phyloP scores from a whole-genome alignment of 2,329 filamentous ascomycete genomes.

The Emergomyces pasteurianus region DNA sequence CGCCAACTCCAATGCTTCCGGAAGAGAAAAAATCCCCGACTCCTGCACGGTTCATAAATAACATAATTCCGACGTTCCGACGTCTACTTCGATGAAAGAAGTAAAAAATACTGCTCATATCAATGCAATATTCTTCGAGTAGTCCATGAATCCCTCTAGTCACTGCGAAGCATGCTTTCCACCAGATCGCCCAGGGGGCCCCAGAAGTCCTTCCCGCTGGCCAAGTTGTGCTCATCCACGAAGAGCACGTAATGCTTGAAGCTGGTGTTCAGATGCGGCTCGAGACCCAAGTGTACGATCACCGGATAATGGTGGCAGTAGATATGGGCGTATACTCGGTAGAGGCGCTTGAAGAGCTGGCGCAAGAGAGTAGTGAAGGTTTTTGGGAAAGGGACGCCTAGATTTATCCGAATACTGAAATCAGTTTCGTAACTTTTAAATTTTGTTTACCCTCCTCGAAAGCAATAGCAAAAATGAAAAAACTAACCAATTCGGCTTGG shows the following conservation, averaged over 20 bases:
- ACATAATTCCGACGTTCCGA: not conserved
- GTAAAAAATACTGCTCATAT: not conserved
- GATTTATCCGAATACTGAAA: not conserved
- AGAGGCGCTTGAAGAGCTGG: constrained; percentile 98
- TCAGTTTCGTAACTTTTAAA: not conserved
- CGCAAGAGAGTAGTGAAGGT: constrained; percentile 78
- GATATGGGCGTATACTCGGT: constrained; percentile 96
- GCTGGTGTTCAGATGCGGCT: constrained; percentile 95
- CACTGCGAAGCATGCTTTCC: constrained; percentile 93
- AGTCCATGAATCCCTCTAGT: constrained; percentile 39
- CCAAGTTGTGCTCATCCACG: constrained; percentile 88
- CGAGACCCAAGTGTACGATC: constrained; percentile 83
- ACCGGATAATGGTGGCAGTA: constrained; percentile 99
- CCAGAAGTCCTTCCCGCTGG: constrained; percentile 94
- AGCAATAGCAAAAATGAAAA: not conserved
- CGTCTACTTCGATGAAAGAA: not conserved
- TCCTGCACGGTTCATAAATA: not conserved
- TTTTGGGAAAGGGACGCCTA: constrained; percentile 87
- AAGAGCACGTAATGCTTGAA: constrained; percentile 99
- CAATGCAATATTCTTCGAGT: not conserved
- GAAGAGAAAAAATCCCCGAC: not conserved
- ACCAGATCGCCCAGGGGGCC: constrained; percentile 90
- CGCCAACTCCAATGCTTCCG: not conserved
- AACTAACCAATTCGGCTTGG: constrained; percentile 73
- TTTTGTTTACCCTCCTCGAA: not conserved